These are phyloP conservation scores for Mycena indigotica DNA, from an alignment of 768 basidiomycete species.

Conservation along the genomic window DNA sequence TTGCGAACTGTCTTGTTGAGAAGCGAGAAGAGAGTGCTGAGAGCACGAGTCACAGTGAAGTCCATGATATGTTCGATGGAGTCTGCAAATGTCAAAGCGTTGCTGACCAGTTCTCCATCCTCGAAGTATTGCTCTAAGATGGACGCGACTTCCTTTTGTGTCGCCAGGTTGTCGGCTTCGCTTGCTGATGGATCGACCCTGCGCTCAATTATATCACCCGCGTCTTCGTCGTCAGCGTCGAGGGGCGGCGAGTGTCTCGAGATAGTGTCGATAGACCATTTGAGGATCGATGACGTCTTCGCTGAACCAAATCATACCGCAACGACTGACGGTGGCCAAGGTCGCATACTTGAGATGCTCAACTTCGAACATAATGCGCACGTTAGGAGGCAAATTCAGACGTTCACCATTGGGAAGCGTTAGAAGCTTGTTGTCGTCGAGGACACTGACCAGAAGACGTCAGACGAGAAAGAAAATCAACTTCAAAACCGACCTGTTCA, in stretches of 20 bases:
- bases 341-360: slow-evolving; percentile 98
- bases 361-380: slow-evolving; percentile 99
- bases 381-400: slow-evolving; percentile 92
- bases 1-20: slow-evolving; percentile 95
- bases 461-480: slow-evolving; percentile 6
- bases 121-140: slow-evolving; percentile 84
- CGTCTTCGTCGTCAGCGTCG: slow-evolving; percentile 89
- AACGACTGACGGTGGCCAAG: slow-evolving; percentile 97
- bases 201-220: slow-evolving; percentile 60
- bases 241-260: slow-evolving; percentile 77
- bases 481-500: slow-evolving; percentile 77
- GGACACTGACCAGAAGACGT: slow-evolving; percentile 60
- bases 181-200: slow-evolving; percentile 48
- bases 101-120: slow-evolving; percentile 77
- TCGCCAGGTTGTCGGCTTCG: slow-evolving; percentile 65
- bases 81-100: slow-evolving; percentile 77
- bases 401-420: slow-evolving; percentile 98
- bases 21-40: slow-evolving; percentile 95
- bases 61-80: slow-evolving; percentile 99
- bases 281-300: slow-evolving; percentile 89
- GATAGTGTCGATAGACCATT: slow-evolving; percentile 92
- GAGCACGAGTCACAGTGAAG: slow-evolving; percentile 87
- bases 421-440: slow-evolving; percentile 97
- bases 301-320: slow-evolving; percentile 99
- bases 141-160: slow-evolving; percentile 73